Evolutionary conservation across 2,329 filamentous ascomycete species (phyloP).

Genomic region (Ilyonectria destructans): DNA sequence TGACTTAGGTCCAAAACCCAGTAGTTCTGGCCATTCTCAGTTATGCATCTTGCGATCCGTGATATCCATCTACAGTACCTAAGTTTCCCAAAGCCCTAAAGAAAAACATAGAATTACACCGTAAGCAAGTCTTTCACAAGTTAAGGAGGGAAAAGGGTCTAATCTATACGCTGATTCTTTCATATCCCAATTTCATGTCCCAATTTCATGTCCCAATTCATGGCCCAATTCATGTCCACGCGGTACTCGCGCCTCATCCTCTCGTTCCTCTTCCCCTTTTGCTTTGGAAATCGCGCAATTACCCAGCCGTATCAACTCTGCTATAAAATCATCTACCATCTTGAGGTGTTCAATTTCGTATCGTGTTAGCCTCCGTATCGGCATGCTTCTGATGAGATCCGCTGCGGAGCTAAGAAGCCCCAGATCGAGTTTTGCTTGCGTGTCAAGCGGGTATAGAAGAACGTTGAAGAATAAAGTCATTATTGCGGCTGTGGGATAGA

Average conservation of each 20-base stretch:
- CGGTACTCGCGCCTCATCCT: not conserved
- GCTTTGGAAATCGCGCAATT: slow-evolving; percentile 59
- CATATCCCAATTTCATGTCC: not conserved
- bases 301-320: slow-evolving; percentile 60
- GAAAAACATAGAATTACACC: not conserved
- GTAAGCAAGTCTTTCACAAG: slow-evolving; percentile 2
- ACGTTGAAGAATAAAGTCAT: slow-evolving; percentile 70
- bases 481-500: slow-evolving; percentile 70
- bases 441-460: slow-evolving; percentile 62
- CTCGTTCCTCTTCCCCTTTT: slow-evolving; percentile 4
- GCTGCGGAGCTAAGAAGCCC: slow-evolving; percentile 60
- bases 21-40: not conserved
- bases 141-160: not conserved
- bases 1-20: not conserved
- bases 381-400: slow-evolving; percentile 60
- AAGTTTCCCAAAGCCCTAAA: not conserved
- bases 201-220: not conserved
- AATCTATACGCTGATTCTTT: not conserved
- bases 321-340: slow-evolving; percentile 60
- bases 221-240: not conserved
- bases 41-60: slow-evolving; percentile 1
- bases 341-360: slow-evolving; percentile 59
- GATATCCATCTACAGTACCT: slow-evolving; percentile 5
- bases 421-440: slow-evolving; percentile 61
- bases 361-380: slow-evolving; percentile 44